Evolutionary conservation across 2,329 filamentous ascomycete genomes (phyloP).

Genomic region (Colletotrichum tropicale): DNA sequence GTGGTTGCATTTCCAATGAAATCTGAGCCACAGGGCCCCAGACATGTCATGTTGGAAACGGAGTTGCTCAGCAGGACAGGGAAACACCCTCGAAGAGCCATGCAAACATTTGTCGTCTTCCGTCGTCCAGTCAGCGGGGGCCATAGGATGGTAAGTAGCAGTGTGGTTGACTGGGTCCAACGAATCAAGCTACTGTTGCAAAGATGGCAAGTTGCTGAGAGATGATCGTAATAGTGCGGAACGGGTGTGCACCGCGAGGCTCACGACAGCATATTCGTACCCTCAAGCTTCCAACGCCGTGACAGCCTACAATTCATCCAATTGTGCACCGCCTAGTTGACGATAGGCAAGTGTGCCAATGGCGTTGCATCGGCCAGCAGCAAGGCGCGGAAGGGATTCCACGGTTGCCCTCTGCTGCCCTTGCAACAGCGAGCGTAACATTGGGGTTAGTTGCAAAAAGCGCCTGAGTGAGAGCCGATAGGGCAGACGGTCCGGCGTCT

Average conservation of each 20-base stretch:
- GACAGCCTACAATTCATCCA: neutral
- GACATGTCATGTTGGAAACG: conserved; percentile 10
- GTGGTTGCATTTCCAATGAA: conserved; percentile 6
- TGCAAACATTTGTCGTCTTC: conserved; percentile 2
- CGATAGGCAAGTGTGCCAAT: neutral
- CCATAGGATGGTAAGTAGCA: neutral
- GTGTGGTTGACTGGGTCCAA: neutral
- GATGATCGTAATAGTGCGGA: neutral
- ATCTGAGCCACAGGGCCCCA: neutral
- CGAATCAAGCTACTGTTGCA: neutral
- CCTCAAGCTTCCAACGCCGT: neutral
- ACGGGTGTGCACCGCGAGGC: neutral
- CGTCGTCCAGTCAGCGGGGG: conserved; percentile 5
- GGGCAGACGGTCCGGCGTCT: neutral
- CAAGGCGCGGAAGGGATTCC: neutral
- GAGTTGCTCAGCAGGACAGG: neutral
- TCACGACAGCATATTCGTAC: too few species aligned
- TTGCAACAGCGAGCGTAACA: neutral
- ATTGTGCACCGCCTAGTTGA: neutral
- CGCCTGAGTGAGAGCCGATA: neutral
- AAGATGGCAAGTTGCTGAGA: neutral
- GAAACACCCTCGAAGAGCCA: neutral
- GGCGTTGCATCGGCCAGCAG: neutral
- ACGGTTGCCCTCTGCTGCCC: neutral
- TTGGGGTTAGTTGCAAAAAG: neutral